Evolutionary conservation across 225 moss, liverwort and hornwort genomes (phyloP), one percentile per base, ranked within the genome.

Genomic region (Bryoerythrophyllum caledonicum): DNA sequence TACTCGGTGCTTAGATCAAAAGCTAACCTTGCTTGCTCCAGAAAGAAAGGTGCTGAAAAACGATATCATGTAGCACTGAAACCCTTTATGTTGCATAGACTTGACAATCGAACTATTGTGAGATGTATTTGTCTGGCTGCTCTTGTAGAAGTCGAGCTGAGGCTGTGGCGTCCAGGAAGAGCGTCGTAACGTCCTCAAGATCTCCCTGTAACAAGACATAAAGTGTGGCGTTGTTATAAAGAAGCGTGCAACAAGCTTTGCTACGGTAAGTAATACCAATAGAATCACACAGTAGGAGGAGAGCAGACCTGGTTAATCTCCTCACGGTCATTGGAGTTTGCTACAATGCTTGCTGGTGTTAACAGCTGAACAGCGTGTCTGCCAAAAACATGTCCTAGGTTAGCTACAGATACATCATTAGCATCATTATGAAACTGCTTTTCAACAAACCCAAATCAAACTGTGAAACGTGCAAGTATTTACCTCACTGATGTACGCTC

Each of bases 311-410:
- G 85, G 69, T 76, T 64, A 70, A 96, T 94, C 44, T 91, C 92
- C 72, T 96, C 94, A 67, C 92, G 94, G 12, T 91, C 96, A 85
- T 94, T 92, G 20, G 96, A 88, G 64, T 85, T 91, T 5, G 94
- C 94, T 20, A 96, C 85, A 65, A 96, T 90, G 74, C 87, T 91
- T 35, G 94, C 90, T 53, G 94, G 92, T 52, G 92, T 96, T 77
- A 94, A 75, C 67, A 96, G 77, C 79, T 96, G 96, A 69, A 96
- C 91, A 32, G 94, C 94, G 70, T 96, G 96, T 83, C 94, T 95
- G 89, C 19, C 58, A 63, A 74, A 53, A n/a, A 19, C 4, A 68
- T 19, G 43, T 63, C 61, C 72, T 0, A 38, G 6, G 23, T 82
- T 69, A 80, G 59, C 68, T 32, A 63, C 24, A 73, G 21, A 43